Evolutionary conservation across 495 filamentous ascomycete species (phyloP), one percentile per base, ranked within the genome.

Genomic region (Pseudoneurospora amorphoporcata): DNA sequence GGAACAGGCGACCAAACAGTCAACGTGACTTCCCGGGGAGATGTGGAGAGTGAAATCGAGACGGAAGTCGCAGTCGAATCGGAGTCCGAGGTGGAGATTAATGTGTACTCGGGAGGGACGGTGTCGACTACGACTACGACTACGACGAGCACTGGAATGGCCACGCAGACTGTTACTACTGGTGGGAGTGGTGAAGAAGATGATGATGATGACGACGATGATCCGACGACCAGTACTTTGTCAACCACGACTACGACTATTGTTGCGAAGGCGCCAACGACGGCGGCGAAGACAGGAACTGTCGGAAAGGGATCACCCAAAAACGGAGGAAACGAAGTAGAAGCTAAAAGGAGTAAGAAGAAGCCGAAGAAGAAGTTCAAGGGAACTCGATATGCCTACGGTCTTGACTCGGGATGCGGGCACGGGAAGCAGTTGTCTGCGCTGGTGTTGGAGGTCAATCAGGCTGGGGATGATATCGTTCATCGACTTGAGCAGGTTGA

Each of bases 341-440:
- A 72, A 38, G 17, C 4, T 10, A 39, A 43, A 38, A 73, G 42
- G 38, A 73, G 68, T 7, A 72, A 39, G 16, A 42, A 71, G 17
- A 75, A 72, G 23, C 39, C 69, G 69, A 76, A 69, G 39, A 74
- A 69, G 35, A 74, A 69, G 38, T 72, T 38, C 42, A 73, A 69
- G 10, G 79, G 78, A 9, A 73, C 71, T 16, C 73, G 79, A 39
- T 96, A 94, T 78, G 91, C 90, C 53, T 93, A 93, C 77, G 95
- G 95, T 2, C 83, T 99, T 29, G 95, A 98, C 78, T 89, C 89
- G 1, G 91, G 90, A 2, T 98, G 94, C 77, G 88, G 92, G 10
- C 87, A 89, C 70, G 94, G 92, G 8, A 90, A 88, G 0, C 84
- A 86, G 71, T 77, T 98, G 72, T 92, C 91, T 3, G 95, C 92